Evolutionary conservation across 768 basidiomycete species (phyloP), one percentile per base, ranked within the genome.

Genomic region (Boletus coccyginus): DNA sequence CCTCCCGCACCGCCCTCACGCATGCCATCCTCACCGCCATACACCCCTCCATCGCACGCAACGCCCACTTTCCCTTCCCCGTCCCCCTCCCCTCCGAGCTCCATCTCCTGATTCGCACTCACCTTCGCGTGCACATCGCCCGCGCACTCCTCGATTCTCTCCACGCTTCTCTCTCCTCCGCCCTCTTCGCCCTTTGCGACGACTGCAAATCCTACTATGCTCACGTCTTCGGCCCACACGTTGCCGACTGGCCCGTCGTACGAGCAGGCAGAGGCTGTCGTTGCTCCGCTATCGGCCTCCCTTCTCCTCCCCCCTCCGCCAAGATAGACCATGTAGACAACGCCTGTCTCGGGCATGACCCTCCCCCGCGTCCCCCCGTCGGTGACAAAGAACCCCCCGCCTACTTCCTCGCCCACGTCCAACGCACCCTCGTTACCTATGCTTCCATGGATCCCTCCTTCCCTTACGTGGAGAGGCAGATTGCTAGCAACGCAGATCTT

Each of bases 221-320:
- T 21, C 79, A 82, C 55, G 79, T 84, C 27, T 84, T 77, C 58
- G 82, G 82, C 1, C 71, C 72, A 32, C 76, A 79, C 56, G 70
- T 83, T 10, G 81, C 78, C 65, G 74, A 78, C 45, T 84, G 82
- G 82, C 78, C 79, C 43, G 77, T 80, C 52, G 78, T 81, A 52
- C 75, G 72, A 46, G 67, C 63, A 40, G 70, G 67, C 8, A 74
- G 80, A 2, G 73, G 78, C 16, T 84, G 83, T 62, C 70, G 70
- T n/a, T 84, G 82, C 63, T 53, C 63, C 41, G 62, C 66, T 41
- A 61, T 67, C 49, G 66, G 64, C n/a, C 57, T 61, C 46, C 45
- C 58, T 40, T 19, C 62, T 17, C 24, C 19, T 13, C 40, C 42
- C 36, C 47, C 57, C 10, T 51, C 64, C 21, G 44, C 51, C 55